Evolutionary conservation across 2,329 filamentous ascomycete genomes (phyloP).

Genomic region (Cladosporium sp.): DNA sequence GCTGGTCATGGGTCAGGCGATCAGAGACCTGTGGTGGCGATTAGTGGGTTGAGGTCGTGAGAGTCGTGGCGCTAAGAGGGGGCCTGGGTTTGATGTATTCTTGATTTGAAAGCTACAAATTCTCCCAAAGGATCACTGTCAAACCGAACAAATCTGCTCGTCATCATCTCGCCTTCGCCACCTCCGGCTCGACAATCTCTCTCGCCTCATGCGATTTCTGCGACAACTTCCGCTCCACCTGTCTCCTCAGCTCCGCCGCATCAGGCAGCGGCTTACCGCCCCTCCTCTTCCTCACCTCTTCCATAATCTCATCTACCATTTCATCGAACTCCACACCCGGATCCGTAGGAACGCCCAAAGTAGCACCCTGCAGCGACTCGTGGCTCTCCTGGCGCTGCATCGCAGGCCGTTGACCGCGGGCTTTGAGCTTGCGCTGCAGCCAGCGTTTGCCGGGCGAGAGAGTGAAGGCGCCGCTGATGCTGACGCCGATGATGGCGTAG

Average conservation of each 20-base stretch:
- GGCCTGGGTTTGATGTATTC: background rate
- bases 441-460: slow-evolving; percentile 67
- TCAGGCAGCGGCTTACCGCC: slow-evolving; percentile 40
- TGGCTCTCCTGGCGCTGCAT: slow-evolving; percentile 26
- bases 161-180: background rate
- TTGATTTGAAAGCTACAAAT: background rate
- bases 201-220: slow-evolving; percentile 7
- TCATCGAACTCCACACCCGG: slow-evolving; percentile 71
- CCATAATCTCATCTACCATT: slow-evolving; percentile 68
- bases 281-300: slow-evolving; percentile 63
- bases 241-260: slow-evolving; percentile 49
- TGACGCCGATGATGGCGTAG: slow-evolving; percentile 70
- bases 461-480: slow-evolving; percentile 68
- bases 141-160: too few relatives aligned
- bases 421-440: slow-evolving; percentile 35
- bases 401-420: slow-evolving; percentile 27
- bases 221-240: slow-evolving; percentile 45
- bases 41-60: background rate
- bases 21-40: background rate
- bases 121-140: too few relatives aligned
- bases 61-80: background rate
- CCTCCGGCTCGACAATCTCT: background rate
- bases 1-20: background rate
- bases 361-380: slow-evolving; percentile 42
- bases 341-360: slow-evolving; percentile 76